Conservation (phyloP, 352 stramenopile species). For the Phytophthora citrophthora region DNA sequence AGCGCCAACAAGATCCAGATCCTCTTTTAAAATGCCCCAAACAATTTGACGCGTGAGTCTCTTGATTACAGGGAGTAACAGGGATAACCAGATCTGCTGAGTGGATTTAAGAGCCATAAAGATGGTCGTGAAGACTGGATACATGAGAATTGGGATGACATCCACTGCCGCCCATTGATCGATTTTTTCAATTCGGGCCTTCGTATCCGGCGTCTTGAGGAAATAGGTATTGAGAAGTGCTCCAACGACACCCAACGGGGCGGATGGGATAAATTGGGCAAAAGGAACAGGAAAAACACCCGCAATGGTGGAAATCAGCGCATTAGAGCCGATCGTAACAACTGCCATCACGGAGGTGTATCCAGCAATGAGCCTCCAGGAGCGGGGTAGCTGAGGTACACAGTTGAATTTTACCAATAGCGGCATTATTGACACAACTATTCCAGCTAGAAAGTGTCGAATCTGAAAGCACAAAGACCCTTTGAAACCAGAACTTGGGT, state of each 20-base stretch:
- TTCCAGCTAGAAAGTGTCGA: conserved; percentile 25
- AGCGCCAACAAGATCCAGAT: conserved; percentile 34
- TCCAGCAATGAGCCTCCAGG: conserved; percentile 12
- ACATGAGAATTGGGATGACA: conserved; percentile 33
- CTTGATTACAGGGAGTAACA: conserved; percentile 45
- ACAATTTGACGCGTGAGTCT: conserved; percentile 24
- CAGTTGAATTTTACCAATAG: conserved; percentile 13
- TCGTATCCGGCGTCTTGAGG: conserved; percentile 1
- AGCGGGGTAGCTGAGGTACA: conserved; percentile 27
- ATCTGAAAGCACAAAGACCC: conserved; percentile 33
- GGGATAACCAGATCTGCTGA: conserved; percentile 38
- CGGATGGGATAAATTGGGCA: conserved; percentile 18
- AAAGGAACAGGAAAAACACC: conserved; percentile 44
- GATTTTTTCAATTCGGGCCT: conserved; percentile 11
- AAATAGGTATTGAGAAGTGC: conserved; percentile 9
- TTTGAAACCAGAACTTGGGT: conserved; percentile 15
- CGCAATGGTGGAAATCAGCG: conserved; percentile 3
- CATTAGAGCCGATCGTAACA: conserved; percentile 19
- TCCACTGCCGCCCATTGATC: conserved; percentile 18
- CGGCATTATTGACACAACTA: conserved; percentile 14
- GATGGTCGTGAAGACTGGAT: conserved; percentile 34
- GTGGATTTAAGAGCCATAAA: conserved; percentile 32
- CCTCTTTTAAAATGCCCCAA: conserved; percentile 15
- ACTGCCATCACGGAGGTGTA: conserved; percentile 8
- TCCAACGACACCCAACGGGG: conserved; percentile 13